Conservation (phyloP, 176 grass and related monocot species). For the Carex cristatella region DNA sequence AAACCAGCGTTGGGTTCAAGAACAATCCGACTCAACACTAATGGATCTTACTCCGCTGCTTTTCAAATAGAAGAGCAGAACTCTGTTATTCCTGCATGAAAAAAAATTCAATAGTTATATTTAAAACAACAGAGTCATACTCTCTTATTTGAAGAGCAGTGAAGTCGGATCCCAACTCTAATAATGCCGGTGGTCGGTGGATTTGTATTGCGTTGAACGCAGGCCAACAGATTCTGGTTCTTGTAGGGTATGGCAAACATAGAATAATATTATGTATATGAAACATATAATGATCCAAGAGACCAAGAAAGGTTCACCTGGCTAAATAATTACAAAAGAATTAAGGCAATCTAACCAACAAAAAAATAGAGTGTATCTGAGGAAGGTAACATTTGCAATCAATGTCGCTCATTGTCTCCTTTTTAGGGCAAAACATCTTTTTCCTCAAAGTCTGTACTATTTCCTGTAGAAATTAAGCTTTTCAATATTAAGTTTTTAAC, state of each 20-base stretch:
- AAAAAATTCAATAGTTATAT: too few species aligned
- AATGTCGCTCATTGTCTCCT: background rate
- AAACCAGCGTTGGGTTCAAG: background rate
- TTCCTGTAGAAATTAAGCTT: background rate
- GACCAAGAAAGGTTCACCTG: background rate
- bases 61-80: too few species aligned
- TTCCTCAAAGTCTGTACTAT: background rate
- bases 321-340: background rate
- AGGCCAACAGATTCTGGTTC: background rate
- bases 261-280: background rate
- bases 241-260: background rate
- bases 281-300: background rate
- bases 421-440: background rate
- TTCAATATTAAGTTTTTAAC: background rate
- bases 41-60: background rate
- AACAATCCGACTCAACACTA: background rate
- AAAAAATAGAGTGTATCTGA: background rate
- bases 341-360: background rate
- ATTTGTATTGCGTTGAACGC: background rate
- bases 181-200: background rate
- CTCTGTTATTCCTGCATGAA: too few species aligned
- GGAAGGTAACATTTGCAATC: background rate
- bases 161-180: background rate
- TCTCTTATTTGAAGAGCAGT: too few species aligned
- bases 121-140: too few species aligned